Conservation (phyloP, 352 stramenopile species). For the Pythium phragmiticola region DNA sequence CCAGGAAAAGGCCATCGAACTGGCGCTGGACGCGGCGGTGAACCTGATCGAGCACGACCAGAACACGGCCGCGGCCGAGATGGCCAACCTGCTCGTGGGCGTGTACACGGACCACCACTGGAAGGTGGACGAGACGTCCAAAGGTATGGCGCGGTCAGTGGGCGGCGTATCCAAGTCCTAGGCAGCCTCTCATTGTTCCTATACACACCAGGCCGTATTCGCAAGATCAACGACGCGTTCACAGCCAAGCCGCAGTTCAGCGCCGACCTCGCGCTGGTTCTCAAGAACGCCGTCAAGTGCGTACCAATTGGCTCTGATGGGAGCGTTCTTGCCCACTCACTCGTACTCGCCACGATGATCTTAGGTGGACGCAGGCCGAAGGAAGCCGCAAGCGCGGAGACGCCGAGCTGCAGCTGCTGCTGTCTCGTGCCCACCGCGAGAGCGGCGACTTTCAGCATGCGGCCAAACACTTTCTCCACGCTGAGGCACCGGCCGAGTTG, state of each 20-base stretch:
- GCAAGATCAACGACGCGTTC: slow-evolving; percentile 64
- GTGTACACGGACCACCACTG: slow-evolving; percentile 72
- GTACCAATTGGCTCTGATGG: slow-evolving; percentile 15
- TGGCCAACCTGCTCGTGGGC: slow-evolving; percentile 75
- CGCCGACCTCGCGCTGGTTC: slow-evolving; percentile 59
- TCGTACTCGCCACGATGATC: neutral
- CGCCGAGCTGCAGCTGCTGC: slow-evolving; percentile 69
- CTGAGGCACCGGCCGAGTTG: slow-evolving; percentile 70
- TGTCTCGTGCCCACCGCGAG: slow-evolving; percentile 50
- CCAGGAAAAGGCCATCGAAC: slow-evolving; percentile 60
- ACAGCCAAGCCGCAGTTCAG: slow-evolving; percentile 64
- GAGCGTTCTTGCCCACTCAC: neutral
- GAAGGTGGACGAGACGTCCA: slow-evolving; percentile 66
- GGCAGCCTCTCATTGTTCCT: neutral
- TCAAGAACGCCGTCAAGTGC: slow-evolving; percentile 83
- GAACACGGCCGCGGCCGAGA: slow-evolving; percentile 75
- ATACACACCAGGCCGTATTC: slow-evolving; percentile 38
- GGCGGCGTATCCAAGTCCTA: neutral
- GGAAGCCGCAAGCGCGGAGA: slow-evolving; percentile 74
- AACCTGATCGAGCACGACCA: slow-evolving; percentile 71
- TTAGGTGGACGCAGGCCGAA: slow-evolving; percentile 60
- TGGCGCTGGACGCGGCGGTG: slow-evolving; percentile 67
- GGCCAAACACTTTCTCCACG: slow-evolving; percentile 79
- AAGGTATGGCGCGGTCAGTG: slow-evolving; percentile 31
- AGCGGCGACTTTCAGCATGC: slow-evolving; percentile 64